Percentiles rank a stretch among this genome's conserved stretches.
Conservation (phyloP, 2,329 filamentous ascomycete species). For the Fusarium heterosporum region DNA sequence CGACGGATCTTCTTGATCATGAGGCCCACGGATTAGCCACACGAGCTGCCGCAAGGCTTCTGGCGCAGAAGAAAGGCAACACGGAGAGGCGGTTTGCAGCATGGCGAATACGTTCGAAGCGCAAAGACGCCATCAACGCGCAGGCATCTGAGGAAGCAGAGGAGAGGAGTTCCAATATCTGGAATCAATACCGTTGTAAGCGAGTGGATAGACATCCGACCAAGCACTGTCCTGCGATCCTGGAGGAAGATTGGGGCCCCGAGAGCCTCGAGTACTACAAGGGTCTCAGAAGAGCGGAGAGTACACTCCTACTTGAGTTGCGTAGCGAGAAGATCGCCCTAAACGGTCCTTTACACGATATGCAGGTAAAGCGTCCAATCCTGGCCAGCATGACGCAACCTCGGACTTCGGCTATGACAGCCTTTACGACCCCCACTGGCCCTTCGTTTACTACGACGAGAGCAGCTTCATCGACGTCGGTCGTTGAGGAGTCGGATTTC, state of each 20-base stretch:
- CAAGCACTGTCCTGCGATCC: background rate
- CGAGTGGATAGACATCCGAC: background rate
- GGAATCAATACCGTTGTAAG: background rate
- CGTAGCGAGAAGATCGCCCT: background rate
- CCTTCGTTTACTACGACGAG: background rate
- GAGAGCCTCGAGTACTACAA: background rate
- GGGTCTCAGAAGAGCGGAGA: background rate
- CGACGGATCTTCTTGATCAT: background rate
- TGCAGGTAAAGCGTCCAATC: background rate
- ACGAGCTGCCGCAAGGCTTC: background rate
- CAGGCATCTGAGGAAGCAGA: background rate
- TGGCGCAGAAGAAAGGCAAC: background rate
- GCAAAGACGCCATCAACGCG: background rate
- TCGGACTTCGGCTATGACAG: background rate
- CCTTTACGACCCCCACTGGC: background rate
- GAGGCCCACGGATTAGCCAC: background rate
- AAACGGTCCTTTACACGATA: background rate
- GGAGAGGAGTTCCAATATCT: background rate
- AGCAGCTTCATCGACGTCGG: too few relatives aligned
- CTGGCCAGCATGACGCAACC: background rate
- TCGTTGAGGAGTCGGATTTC: too few relatives aligned
- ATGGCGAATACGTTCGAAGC: background rate
- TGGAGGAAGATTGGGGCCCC: background rate
- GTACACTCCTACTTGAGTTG: constrained; percentile 2
- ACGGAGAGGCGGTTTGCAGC: background rate